Conservation (phyloP, 495 filamentous ascomycete genomes). For the Penicillium nucicola region DNA sequence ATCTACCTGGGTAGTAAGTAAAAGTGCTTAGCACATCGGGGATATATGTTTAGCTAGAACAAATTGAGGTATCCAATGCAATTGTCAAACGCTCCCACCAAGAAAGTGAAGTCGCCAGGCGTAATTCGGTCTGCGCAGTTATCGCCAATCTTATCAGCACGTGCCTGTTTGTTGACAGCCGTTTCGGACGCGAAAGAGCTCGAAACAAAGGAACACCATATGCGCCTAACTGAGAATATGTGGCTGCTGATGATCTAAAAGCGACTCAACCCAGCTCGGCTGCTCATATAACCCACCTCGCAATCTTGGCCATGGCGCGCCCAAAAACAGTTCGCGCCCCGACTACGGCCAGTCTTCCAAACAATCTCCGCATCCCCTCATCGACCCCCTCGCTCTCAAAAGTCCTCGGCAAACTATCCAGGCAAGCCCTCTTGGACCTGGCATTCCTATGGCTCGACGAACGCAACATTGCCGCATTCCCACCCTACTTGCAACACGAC, state of each 20-base stretch:
- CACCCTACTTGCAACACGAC: slow-evolving; percentile 34
- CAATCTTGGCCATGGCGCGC: slow-evolving; percentile 34
- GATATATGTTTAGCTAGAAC: too few species aligned
- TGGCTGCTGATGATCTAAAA: not conserved
- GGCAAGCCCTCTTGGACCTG: slow-evolving; percentile 65
- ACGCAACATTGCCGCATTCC: slow-evolving; percentile 52
- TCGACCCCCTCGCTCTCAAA: slow-evolving; percentile 61
- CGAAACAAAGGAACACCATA: not conserved
- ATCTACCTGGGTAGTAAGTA: too few species aligned
- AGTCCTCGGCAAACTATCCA: slow-evolving; percentile 64
- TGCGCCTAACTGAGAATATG: not conserved
- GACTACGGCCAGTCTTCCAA: slow-evolving; percentile 49
- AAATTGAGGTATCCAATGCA: too few species aligned
- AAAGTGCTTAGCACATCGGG: too few species aligned
- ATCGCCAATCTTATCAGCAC: slow-evolving; percentile 7
- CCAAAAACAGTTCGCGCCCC: slow-evolving; percentile 41
- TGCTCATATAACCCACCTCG: not conserved
- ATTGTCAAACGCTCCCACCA: too few species aligned
- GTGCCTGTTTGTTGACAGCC: slow-evolving; percentile 5
- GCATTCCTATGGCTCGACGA: slow-evolving; percentile 72
- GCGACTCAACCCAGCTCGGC: not conserved
- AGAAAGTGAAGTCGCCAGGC: too few species aligned
- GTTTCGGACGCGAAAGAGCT: not conserved
- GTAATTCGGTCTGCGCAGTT: too few species aligned
- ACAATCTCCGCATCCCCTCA: slow-evolving; percentile 59